Base-by-base conservation (phyloP, 1,284 basidiomycete species). In the Cryptococcus deneoformans region DNA sequence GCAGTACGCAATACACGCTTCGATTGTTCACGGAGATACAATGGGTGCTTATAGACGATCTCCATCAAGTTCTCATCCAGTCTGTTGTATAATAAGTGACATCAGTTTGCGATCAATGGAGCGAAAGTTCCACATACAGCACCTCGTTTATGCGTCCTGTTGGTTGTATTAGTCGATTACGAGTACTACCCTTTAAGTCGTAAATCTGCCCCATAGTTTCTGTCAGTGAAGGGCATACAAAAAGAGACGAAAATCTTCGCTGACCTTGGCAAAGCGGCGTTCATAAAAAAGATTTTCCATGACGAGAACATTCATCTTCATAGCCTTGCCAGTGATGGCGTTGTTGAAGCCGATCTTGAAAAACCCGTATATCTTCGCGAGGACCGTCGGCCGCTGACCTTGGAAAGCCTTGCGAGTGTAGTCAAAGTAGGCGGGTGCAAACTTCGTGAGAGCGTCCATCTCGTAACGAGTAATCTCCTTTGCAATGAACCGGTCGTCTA, bases 271-370 rank as follows among this genome's bases (percentile, higher is more conserved):
- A 67, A 95, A 93, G 7, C 86, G 84, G 58, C 90, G 85, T 63
- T 93, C 90, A 73, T 96, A 95, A 73, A 97, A 95, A 11, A 99
- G 82, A 69, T 99, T 99, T 77, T 99, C 92, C 92, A 98, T 98
- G 54, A 99, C 92, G 46, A 98, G 80, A 34, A 98, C 82, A 71
- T 98, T 97, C 88, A 98, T 92, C 70, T 93, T 87, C 24, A 90
- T 89, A 7, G 86, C 84, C 73, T 90, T 90, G 2, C 87, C 82
- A 1, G 81, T 84, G 69, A 84, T 86, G 0, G 86, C 85, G 73
- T 94, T 95, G 66, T 86, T 86, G 79, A 93, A 94, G 1, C 91
- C 92, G 61, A 99, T 84, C 69, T 97, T 94, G 79, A 92, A 99
- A 71, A 94, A 95, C 1, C 96, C 96, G 65, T 98, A 97, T 56